Evolutionary conservation across 2,329 filamentous ascomycete species (phyloP), one percentile per base, ranked within the genome.

Genomic region (Hirsutella thompsonii): DNA sequence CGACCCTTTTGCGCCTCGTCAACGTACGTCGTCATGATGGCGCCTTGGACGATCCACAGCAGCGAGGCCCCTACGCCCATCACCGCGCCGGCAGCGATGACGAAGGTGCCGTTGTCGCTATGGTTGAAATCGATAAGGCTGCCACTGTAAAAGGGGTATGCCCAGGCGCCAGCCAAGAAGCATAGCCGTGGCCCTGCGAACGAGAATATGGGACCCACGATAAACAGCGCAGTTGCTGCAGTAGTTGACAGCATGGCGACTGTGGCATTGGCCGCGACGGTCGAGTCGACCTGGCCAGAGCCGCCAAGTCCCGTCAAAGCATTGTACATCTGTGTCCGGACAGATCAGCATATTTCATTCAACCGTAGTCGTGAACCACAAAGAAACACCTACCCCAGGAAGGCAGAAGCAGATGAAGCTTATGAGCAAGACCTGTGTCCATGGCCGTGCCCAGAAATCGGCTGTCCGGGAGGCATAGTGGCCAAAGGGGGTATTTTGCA

Each of bases 371-470:
- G 10, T 4, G 5, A 9, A 20, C 13, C 11, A 11, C 21, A n/a
- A 8, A 2, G 13, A 20, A 1, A 21, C 9, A 59, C 65, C 39
- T 54, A 64, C 62, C 13, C 63, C 63, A 5, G 65, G 66, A 28
- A 64, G 60, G 41, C 66, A 70, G 48, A 70, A 69, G 47, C 64
- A 69, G 40, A 70, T 69, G 38, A 69, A 56, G 50, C 63, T 66
- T 42, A 70, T 69, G 38, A 70, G 54, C 2, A 66, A 20, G 37
- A 70, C 67, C 49, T 70, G 67, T 34, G 63, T 63, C 67, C 66
- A 70, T 13, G 63, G 61, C 45, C 68, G 54, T 6, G 60, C 55
- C 47, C 65, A 67, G 39, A 66, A 42, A 30, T 49, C 44, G 35
- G 49, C 32, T 5, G 9, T 5, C 8, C n/a, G 32, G 2, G 14